phyloP scores from a whole-genome alignment of 176 grass and related monocot species.

The Echinochloa phyllopogon region DNA sequence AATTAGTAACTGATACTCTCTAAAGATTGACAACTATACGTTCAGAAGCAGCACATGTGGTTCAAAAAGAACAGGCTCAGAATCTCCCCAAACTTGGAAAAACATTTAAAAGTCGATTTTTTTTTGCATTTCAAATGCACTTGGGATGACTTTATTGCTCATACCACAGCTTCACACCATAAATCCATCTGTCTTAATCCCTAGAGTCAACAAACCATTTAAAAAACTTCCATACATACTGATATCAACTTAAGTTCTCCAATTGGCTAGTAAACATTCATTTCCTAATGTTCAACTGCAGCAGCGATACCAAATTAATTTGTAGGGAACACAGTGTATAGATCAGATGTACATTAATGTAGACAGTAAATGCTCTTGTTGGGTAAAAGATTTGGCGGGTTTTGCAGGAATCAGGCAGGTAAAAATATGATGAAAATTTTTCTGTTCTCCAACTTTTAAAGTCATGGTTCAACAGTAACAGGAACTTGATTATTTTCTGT shows the following conservation, averaged over 20 bases:
- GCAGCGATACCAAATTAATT: constrained; percentile 10
- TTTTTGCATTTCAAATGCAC: constrained; percentile 28
- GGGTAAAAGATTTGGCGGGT: constrained; percentile 2
- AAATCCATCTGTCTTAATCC: neutral
- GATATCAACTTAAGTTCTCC: constrained; percentile 30
- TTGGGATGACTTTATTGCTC: neutral
- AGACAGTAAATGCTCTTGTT: neutral
- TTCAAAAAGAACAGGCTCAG: constrained; percentile 36
- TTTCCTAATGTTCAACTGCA: neutral
- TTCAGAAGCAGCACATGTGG: constrained; percentile 1
- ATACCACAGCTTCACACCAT: neutral
- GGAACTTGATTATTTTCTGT: neutral
- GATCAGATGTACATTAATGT: neutral
- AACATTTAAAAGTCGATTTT: neutral
- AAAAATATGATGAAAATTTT: constrained; percentile 23
- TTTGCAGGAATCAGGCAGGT: constrained; percentile 20
- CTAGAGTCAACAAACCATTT: constrained; percentile 11
- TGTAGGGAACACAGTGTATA: neutral
- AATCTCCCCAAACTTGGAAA: neutral
- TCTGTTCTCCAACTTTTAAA: neutral
- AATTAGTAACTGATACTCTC: constrained; percentile 15
- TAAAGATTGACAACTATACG: constrained; percentile 23
- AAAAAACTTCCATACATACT: constrained; percentile 10
- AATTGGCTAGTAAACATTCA: neutral
- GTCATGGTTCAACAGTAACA: neutral